phyloP scores from a whole-genome alignment of 139 green algal genomes.

The Closterium sp. region DNA sequence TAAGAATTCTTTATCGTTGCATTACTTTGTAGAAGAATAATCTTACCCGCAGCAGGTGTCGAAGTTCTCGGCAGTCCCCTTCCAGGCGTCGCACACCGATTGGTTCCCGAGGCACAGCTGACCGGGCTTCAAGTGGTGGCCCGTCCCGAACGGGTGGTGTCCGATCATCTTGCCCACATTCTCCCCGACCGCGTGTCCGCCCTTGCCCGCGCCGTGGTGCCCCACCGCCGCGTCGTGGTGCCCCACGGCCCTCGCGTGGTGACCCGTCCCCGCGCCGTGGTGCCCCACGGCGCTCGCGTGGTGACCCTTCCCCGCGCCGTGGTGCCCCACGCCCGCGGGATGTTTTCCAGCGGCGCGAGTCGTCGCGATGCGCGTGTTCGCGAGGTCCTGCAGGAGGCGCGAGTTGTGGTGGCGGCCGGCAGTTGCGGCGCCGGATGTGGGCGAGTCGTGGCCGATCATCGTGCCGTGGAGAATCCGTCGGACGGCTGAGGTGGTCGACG shows the following conservation, averaged over 20 bases:
- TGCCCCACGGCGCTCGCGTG: too few relatives aligned
- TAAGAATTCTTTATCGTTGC: too few relatives aligned
- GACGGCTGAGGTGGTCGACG: background rate
- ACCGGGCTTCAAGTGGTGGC: background rate
- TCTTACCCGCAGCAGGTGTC: background rate
- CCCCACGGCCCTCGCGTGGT: too few relatives aligned
- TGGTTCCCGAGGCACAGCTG: background rate
- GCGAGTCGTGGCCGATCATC: background rate
- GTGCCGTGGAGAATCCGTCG: background rate
- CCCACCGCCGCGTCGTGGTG: background rate
- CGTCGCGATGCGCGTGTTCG: background rate
- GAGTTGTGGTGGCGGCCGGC: background rate
- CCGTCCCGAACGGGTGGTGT: background rate
- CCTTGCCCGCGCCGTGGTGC: background rate
- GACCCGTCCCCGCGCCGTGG: too few relatives aligned
- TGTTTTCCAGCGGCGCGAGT: background rate
- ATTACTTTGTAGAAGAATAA: too few relatives aligned
- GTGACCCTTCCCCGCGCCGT: background rate
- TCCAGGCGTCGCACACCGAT: background rate
- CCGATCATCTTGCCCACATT: background rate
- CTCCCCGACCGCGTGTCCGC: background rate
- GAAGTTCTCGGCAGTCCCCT: background rate
- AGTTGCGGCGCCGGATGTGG: background rate
- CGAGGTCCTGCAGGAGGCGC: background rate
- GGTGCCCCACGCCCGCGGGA: background rate